These are phyloP conservation scores for Physcomitrellopsis africana DNA, from an alignment of 225 moss, liverwort and hornwort species.

Conservation along the genomic window DNA sequence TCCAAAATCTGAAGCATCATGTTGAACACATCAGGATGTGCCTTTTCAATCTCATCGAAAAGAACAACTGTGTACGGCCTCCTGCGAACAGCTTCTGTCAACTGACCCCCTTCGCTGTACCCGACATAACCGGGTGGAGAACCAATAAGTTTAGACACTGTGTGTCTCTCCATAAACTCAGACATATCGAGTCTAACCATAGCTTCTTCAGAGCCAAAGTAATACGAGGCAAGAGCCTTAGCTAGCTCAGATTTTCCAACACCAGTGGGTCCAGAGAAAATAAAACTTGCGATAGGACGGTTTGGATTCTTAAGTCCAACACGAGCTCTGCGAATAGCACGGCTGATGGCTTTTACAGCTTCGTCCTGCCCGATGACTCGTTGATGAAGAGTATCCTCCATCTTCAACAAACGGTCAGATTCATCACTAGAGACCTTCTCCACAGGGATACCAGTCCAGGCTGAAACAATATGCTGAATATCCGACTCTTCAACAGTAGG, in stretches of 20 bases:
- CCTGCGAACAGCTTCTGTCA: conserved; percentile 86
- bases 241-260: conserved; percentile 97
- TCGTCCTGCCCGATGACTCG: conserved; percentile 92
- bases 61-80: conserved; percentile 86
- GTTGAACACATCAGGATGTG: conserved; percentile 90
- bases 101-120: conserved; percentile 87
- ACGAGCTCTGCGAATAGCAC: conserved; percentile 80
- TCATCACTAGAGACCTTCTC: conserved; percentile 98
- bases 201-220: conserved; percentile 94
- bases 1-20: conserved; percentile 96
- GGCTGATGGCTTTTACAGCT: conserved; percentile 87
- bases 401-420: conserved; percentile 87
- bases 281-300: conserved; percentile 95
- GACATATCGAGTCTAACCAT: conserved; percentile 98
- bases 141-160: conserved; percentile 85
- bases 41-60: conserved; percentile 94
- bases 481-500: conserved; percentile 87
- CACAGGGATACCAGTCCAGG: conserved; percentile 98
- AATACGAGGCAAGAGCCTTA: conserved; percentile 91
- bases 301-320: conserved; percentile 90
- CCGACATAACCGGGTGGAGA: conserved; percentile 91
- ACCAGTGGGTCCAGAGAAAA: conserved; percentile 96
- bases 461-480: conserved; percentile 93
- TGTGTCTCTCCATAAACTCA: conserved; percentile 95
- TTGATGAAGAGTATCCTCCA: conserved; percentile 93